Evolutionary conservation across 768 basidiomycete genomes (phyloP).

Genomic region (Peribolospora baueri): DNA sequence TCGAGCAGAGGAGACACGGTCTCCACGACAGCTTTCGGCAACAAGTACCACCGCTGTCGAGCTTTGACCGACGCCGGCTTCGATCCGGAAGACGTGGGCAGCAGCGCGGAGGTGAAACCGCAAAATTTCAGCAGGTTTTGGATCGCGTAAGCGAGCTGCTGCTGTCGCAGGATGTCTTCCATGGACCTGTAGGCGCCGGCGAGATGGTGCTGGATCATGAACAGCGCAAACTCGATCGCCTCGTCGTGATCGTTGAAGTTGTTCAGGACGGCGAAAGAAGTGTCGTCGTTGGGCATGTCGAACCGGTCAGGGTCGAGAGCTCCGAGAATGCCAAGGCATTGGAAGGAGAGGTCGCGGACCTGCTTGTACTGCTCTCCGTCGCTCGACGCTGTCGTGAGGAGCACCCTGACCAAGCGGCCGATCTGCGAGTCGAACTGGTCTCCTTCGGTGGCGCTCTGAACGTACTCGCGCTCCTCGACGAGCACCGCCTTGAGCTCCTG

Average conservation of each 20-base stretch:
- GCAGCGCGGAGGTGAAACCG: slow-evolving; percentile 52
- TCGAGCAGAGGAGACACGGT: slow-evolving; percentile 59
- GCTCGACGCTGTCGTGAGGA: slow-evolving; percentile 46
- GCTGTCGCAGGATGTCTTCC: slow-evolving; percentile 79
- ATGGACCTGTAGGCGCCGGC: slow-evolving; percentile 79
- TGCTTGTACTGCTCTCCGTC: slow-evolving; percentile 52
- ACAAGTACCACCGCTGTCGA: slow-evolving; percentile 46
- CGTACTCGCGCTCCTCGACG: slow-evolving; percentile 21
- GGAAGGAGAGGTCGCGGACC: slow-evolving; percentile 47
- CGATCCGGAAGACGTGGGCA: slow-evolving; percentile 12
- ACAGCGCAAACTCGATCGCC: slow-evolving; percentile 49
- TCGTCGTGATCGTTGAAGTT: slow-evolving; percentile 65
- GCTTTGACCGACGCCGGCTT: slow-evolving; percentile 23
- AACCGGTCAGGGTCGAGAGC: slow-evolving; percentile 88
- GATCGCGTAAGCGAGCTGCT: slow-evolving; percentile 64
- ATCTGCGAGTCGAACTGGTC: slow-evolving; percentile 62
- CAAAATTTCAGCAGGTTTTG: slow-evolving; percentile 76
- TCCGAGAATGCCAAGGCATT: slow-evolving; percentile 75
- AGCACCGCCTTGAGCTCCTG: slow-evolving; percentile 50
- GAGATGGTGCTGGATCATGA: slow-evolving; percentile 62
- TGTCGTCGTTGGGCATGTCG: slow-evolving; percentile 36
- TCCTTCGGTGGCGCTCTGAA: slow-evolving; percentile 45
- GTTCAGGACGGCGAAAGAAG: slow-evolving; percentile 41
- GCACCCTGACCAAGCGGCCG: slow-evolving; percentile 37
- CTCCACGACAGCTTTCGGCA: slow-evolving; percentile 65